Conservation (phyloP, 2,329 filamentous ascomycete species). For the Ampelomyces quisqualis region DNA sequence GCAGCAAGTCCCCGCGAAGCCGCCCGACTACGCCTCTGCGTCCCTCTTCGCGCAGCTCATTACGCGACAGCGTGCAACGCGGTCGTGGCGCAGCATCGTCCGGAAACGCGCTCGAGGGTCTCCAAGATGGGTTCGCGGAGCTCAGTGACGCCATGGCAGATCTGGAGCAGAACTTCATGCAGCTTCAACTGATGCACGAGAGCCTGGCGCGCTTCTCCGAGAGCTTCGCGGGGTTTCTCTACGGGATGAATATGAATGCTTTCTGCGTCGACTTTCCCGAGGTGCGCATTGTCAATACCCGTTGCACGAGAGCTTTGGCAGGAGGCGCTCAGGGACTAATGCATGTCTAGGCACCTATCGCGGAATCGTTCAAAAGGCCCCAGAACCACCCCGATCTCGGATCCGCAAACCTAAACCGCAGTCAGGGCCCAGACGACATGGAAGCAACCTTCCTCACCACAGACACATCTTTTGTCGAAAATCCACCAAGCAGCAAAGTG, state of each 20-base stretch:
- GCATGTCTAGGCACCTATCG: conserved; percentile 66
- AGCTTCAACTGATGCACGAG: conserved; percentile 95
- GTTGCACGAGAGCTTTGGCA: background rate
- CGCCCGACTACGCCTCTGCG: conserved; percentile 90
- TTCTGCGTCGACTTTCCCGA: conserved; percentile 98
- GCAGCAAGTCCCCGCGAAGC: conserved; percentile 60
- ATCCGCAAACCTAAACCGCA: conserved; percentile 22
- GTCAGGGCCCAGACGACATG: conserved; percentile 47
- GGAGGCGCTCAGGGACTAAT: background rate
- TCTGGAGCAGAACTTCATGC: conserved; percentile 95
- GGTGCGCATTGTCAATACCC: conserved; percentile 52
- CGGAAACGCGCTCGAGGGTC: conserved; percentile 71
- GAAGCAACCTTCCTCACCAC: conserved; percentile 94
- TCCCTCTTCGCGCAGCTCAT: conserved; percentile 83
- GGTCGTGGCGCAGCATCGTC: conserved; percentile 51
- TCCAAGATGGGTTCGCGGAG: conserved; percentile 91
- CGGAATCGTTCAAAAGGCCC: conserved; percentile 70
- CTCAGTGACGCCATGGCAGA: conserved; percentile 92
- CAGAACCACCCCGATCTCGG: conserved; percentile 31
- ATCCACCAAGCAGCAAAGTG: conserved; percentile 63
- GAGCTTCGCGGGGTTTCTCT: conserved; percentile 92
- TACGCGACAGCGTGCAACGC: conserved; percentile 58
- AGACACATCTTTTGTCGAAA: conserved; percentile 86
- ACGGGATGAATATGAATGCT: conserved; percentile 97
- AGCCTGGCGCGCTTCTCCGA: conserved; percentile 90